phyloP scores from a whole-genome alignment of 805 yeast genomes.

The Wickerhamomyces silvicola region DNA sequence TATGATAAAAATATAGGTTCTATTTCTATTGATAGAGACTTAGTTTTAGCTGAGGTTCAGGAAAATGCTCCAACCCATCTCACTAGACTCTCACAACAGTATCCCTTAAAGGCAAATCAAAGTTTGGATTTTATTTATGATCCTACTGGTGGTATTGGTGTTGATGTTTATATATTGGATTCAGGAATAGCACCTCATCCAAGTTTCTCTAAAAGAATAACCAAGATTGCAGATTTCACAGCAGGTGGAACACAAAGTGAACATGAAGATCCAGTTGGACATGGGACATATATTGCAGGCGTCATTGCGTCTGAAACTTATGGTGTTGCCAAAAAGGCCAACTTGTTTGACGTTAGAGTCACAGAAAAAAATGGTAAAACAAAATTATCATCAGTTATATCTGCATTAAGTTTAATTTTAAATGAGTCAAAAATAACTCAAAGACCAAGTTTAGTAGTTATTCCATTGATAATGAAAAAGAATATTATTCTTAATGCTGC shows the following conservation, averaged over 20 bases:
- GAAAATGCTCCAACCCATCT: slow-evolving; percentile 38
- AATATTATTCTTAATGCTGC: slow-evolving; percentile 38
- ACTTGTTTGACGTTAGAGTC: slow-evolving; percentile 37
- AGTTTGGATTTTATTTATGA: slow-evolving; percentile 34
- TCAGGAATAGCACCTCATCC: slow-evolving; percentile 34
- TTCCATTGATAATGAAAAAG: slow-evolving; percentile 32
- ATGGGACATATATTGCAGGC: slow-evolving; percentile 55
- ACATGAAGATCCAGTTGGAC: slow-evolving; percentile 35
- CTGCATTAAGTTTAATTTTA: slow-evolving; percentile 25
- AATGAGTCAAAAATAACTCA: slow-evolving; percentile 23
- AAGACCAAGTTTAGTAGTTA: slow-evolving; percentile 32
- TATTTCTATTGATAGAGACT: slow-evolving; percentile 30
- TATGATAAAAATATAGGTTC: slow-evolving; percentile 30
- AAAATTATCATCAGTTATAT: slow-evolving; percentile 27
- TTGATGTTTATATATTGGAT: slow-evolving; percentile 33
- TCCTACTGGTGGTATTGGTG: slow-evolving; percentile 34
- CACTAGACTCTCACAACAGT: slow-evolving; percentile 32
- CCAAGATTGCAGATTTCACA: slow-evolving; percentile 40
- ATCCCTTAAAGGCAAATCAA: slow-evolving; percentile 20
- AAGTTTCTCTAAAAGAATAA: slow-evolving; percentile 38
- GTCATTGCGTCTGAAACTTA: slow-evolving; percentile 42
- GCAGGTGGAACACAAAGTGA: slow-evolving; percentile 23
- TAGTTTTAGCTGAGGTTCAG: slow-evolving; percentile 32
- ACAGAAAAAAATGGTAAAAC: slow-evolving; percentile 32
- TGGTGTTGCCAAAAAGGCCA: slow-evolving; percentile 46